Conservation (phyloP, 2,329 filamentous ascomycete genomes). For the Graphium sp. region DNA sequence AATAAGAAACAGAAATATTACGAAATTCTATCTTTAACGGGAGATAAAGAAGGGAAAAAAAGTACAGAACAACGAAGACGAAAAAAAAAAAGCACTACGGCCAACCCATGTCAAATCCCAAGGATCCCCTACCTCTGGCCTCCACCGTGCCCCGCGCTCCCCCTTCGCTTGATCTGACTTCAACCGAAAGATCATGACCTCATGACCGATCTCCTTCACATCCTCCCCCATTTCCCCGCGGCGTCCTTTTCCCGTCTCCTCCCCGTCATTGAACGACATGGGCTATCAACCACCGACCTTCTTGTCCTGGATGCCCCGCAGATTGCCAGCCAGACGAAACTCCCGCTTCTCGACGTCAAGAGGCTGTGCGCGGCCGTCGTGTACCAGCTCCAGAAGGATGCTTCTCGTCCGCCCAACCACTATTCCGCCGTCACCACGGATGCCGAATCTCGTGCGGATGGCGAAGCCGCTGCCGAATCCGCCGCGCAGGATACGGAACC, state of each 20-base stretch:
- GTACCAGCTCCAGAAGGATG: constrained; percentile 46
- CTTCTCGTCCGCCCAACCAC: neutral
- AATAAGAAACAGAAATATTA: too few species aligned
- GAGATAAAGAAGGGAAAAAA: too few species aligned
- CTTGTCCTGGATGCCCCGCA: constrained; percentile 69
- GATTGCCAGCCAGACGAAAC: constrained; percentile 68
- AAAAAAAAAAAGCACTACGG: too few species aligned
- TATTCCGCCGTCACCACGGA: neutral
- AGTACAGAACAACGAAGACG: too few species aligned
- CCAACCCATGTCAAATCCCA: too few species aligned
- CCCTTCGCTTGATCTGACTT: too few species aligned
- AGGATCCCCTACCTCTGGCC: too few species aligned
- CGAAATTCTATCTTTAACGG: too few species aligned
- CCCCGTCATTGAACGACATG: constrained; percentile 61
- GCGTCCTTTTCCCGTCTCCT: constrained; percentile 58
- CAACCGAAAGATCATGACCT: constrained; percentile 12
- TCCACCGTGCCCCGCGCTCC: too few species aligned
- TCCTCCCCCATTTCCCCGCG: constrained; percentile 66
- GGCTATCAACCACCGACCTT: constrained; percentile 67
- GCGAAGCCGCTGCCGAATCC: neutral
- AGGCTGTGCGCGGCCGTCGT: constrained; percentile 53
- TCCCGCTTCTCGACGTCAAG: constrained; percentile 68
- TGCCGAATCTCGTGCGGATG: neutral
- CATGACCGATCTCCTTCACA: constrained; percentile 76
- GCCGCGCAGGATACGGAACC: neutral